Evolutionary conservation across 1,284 basidiomycete species (phyloP), one percentile per base, ranked within the genome.

Genomic region (Ganoderma lucidum): DNA sequence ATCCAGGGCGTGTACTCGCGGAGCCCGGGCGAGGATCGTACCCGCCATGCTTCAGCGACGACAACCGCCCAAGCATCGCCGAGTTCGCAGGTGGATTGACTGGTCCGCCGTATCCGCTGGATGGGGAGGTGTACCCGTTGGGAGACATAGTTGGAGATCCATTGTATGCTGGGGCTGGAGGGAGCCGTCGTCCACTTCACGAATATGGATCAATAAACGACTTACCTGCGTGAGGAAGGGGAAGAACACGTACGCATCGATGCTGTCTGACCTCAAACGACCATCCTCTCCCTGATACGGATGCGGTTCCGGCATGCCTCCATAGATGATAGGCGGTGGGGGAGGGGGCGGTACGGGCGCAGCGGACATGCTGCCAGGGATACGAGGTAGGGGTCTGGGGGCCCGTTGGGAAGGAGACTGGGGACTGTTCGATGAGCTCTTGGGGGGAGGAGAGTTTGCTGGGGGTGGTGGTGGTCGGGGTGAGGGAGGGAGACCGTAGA

Each of bases 301-400:
- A 37, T 69, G 76, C 4, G 78, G 75, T 28, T 78, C 78, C 9
- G 78, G 78, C 75, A 80, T 77, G 30, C 37, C 61, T 60, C 63
- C 65, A 44, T 73, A 73, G 59, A 66, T 71, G 59, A 65, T 62
- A 55, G 69, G 64, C 51, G 75, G 70, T 3, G 78, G 74, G 37
- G 76, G 75, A 15, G 73, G 75, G 48, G 76, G 75, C 48, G 78
- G 76, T 28, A 73, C 73, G 32, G 75, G 73, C 51, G 75, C 60
- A n/a, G 71, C 62, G 15, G 75, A 59, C 56, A 66, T 65, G 14
- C 65, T 64, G 44, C 77, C 76, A 60, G 79, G 79, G 55, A 78
- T 76, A 32, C 74, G 79, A 53, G 79, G 79, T 6, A 80, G 75
- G 17, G 77, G 78, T 65, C 79, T 72, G 14, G 74, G 74, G 53